Evolutionary conservation across 2,329 filamentous ascomycete species (phyloP).

Genomic region (Aspergillus neoniger): DNA sequence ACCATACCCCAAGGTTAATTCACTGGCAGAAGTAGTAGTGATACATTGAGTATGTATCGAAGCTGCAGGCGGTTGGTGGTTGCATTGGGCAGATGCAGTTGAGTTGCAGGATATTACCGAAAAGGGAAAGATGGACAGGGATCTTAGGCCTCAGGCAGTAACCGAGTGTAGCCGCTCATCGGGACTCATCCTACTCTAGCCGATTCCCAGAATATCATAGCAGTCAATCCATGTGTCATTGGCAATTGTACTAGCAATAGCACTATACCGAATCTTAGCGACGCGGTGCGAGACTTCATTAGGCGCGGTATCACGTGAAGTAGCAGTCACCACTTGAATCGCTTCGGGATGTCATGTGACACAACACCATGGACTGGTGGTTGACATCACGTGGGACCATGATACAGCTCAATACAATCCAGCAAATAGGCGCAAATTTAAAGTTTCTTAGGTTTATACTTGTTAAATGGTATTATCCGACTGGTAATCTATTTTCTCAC

Average conservation of each 20-base stretch:
- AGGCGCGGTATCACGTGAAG: conserved; percentile 22
- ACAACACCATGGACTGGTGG: background rate
- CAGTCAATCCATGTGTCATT: background rate
- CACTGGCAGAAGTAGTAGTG: too few species aligned
- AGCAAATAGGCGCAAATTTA: background rate
- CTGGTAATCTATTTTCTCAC: background rate
- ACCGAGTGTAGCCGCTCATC: too few species aligned
- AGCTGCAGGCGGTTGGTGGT: too few species aligned
- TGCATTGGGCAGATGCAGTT: too few species aligned
- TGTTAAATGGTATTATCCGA: too few species aligned
- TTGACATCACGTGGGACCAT: background rate
- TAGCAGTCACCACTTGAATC: background rate
- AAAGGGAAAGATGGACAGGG: too few species aligned
- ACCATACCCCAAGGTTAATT: background rate
- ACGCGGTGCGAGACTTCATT: background rate
- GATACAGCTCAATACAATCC: background rate
- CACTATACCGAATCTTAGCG: background rate
- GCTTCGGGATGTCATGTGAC: background rate
- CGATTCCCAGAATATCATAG: too few species aligned
- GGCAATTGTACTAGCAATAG: background rate
- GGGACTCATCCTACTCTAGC: too few species aligned
- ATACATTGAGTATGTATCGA: too few species aligned
- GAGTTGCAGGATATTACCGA: too few species aligned
- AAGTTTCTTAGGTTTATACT: background rate
- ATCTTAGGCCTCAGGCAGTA: too few species aligned